Evolutionary conservation across 148 eudicot genomes (phyloP).

Genomic region (Drosera capensis): DNA sequence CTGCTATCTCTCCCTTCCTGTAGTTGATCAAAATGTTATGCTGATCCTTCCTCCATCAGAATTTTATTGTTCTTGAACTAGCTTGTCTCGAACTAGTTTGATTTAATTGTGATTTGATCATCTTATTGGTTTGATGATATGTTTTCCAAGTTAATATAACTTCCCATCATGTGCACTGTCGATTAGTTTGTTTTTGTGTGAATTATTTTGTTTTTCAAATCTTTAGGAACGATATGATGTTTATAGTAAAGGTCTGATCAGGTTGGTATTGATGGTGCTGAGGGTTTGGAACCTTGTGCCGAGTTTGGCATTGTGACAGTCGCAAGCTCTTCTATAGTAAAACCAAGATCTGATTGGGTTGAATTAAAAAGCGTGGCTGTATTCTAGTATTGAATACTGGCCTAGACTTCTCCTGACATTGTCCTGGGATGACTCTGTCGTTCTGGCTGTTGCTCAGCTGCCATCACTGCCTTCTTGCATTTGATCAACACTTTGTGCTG

Average conservation of each 20-base stretch:
- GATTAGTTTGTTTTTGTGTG: too few species aligned
- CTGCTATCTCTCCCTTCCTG: neutral
- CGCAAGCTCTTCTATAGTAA: constrained; percentile 81
- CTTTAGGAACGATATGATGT: too few species aligned
- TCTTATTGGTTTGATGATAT: too few species aligned
- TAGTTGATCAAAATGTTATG: neutral
- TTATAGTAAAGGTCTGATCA: constrained; percentile 67
- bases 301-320: constrained; percentile 54
- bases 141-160: too few species aligned
- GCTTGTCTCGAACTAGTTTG: too few species aligned
- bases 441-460: neutral
- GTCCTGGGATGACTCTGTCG: neutral
- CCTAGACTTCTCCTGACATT: constrained; percentile 72
- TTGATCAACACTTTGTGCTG: constrained; percentile 1
- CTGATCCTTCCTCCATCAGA: neutral
- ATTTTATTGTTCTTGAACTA: too few species aligned
- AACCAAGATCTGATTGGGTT: constrained; percentile 42
- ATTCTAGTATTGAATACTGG: constrained; percentile 70
- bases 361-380: constrained; percentile 65
- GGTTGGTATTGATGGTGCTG: constrained; percentile 22
- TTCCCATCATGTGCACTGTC: too few species aligned
- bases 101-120: too few species aligned
- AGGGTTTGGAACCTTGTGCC: constrained; percentile 35
- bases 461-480: neutral
- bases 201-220: too few species aligned